Evolutionary conservation across 164 flowering plant species (phyloP), one percentile per base, ranked within the genome.

Genomic region (Tetrastigma voinierianum): DNA sequence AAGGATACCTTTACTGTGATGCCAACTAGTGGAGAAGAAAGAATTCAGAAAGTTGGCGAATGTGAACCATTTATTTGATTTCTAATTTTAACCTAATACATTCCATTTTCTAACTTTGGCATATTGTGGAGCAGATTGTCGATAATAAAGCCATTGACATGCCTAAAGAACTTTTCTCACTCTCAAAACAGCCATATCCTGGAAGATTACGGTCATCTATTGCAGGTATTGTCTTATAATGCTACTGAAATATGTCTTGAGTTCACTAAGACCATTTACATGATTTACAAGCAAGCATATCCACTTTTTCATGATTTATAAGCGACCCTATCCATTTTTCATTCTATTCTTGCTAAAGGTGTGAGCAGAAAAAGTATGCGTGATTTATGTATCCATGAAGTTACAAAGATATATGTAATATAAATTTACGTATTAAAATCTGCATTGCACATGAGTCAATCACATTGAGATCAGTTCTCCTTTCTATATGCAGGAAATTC

Each of bases 121-220:
- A 32, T 32, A 32, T 32, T 55, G 20, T 65, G 20, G 52, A 66
- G 67, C 77, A 79, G 77, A 64, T 63, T 49, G 75, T 20, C 48
- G 55, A 59, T 65, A 18, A 43, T 66, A 19, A 25, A n/a, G 51
- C 43, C 46, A 61, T 51, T 47, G 59, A 44, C 17, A 51, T 55
- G 60, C 58, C 57, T 63, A 58, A 43, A 59, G 63, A 49, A 49
- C 65, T 46, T 69, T 49, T 46, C 54, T 32, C 68, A 21, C 45
- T 70, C 23, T 67, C 57, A 58, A 68, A 64, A 63, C 73, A 73
- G 52, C 62, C 48, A 25, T 46, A 10, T 25, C 59, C 69, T 43
- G 60, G 57, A 62, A 62, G 57, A 55, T 43, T 64, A 57, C 56
- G 64, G 44, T 60, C 74, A 20, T 65, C 52, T 61, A 23, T 32